Evolutionary conservation across 1,284 basidiomycete genomes (phyloP), one percentile per base, ranked within the genome.

Genomic region (Melampsora americana): DNA sequence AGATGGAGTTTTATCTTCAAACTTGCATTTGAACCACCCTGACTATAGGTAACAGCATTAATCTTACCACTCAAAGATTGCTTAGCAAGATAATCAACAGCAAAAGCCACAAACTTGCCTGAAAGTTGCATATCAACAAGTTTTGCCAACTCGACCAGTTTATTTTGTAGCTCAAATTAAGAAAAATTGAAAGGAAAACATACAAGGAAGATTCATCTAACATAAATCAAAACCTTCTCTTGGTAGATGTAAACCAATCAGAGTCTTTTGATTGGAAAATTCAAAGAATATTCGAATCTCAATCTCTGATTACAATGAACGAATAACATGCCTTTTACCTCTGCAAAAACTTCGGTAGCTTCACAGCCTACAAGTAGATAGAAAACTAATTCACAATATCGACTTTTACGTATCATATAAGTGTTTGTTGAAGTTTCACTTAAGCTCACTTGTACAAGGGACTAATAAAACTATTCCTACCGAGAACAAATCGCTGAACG

Each of bases 171-270:
- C 39, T 56, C 48, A 39, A n/a, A 32, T 32, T 23, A 32, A 23
- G 14, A 20, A 42, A n/a, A 64, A 30, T 66, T 14, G 18, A 26
- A 48, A 48, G n/a, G 5, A 9, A 30, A 42, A 39, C 69, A 60
- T 42, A 64, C 69, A 61, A 32, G 83, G 83, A 20, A 82, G 78
- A 56, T 80, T 80, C 66, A 83, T 78, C 77, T 79, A 83, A 69
- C 81, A 81, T 20, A 83, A 79, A 65, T 83, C 81, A 77, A 81
- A 83, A 12, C 80, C 81, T 39, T 62, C 69, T 26, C 35, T 28
- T 9, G 79, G 80, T 0, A 80, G 71, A 16, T 77, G 26, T 44
- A 78, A 28, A 11, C 68, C 53, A 77, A 80, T 82, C 26, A 80
- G 79, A 61, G 80, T 80, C 77, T 77, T 1, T 30, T 2, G 9